Conservation (phyloP, 495 filamentous ascomycete species). For the Penicillium tannophilum region DNA sequence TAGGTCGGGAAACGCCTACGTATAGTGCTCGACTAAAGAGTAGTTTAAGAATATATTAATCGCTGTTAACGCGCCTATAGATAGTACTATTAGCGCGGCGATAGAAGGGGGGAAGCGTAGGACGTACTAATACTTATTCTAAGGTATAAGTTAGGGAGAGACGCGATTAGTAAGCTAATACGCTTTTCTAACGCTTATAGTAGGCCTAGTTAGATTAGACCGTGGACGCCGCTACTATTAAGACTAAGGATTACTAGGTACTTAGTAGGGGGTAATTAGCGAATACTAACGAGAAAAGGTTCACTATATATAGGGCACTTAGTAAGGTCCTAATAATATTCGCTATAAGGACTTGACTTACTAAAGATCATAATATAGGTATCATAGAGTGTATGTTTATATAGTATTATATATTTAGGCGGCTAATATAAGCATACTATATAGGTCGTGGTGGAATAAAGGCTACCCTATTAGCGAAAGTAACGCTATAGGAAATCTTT, state of each 20-base stretch:
- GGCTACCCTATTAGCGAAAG: slow-evolving; percentile 6
- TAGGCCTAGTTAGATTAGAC: slow-evolving; percentile 49
- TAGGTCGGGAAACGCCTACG: not conserved
- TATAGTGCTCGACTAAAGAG: slow-evolving; percentile 13
- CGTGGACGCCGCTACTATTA: slow-evolving; percentile 58
- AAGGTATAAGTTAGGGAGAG: slow-evolving; percentile 54
- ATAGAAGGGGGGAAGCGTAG: not conserved
- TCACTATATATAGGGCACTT: slow-evolving; percentile 41
- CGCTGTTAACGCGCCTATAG: not conserved
- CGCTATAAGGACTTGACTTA: not conserved
- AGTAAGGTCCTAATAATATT: slow-evolving; percentile 23
- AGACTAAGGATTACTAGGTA: slow-evolving; percentile 56
- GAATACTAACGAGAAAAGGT: slow-evolving; percentile 27
- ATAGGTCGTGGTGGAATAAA: slow-evolving; percentile 25
- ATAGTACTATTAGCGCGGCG: not conserved
- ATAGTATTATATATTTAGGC: slow-evolving; percentile 35
- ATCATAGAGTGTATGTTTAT: slow-evolving; percentile 35
- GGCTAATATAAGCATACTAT: slow-evolving; percentile 27
- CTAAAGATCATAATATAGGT: slow-evolving; percentile 31
- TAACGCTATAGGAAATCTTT: not conserved
- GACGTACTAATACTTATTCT: slow-evolving; percentile 52
- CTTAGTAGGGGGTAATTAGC: slow-evolving; percentile 40
- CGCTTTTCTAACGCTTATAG: slow-evolving; percentile 43
- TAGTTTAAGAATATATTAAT: slow-evolving; percentile 8
- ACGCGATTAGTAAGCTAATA: slow-evolving; percentile 44